These are phyloP conservation scores for Trypanosoma grayi DNA, from an alignment of 208 protist genomes.

Conservation along the genomic window DNA sequence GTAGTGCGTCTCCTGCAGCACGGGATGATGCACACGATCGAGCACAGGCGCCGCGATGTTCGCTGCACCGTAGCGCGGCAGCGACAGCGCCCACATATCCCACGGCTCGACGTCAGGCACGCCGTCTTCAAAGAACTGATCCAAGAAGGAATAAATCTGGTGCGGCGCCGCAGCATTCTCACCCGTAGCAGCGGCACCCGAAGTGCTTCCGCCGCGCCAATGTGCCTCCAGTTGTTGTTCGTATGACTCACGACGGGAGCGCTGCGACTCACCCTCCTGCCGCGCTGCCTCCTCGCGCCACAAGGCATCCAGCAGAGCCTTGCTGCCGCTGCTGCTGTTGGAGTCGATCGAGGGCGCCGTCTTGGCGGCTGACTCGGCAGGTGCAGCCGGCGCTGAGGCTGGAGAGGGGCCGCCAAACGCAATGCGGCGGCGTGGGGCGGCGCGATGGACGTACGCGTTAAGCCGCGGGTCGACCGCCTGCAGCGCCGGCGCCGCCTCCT, in stretches of 20 bases:
- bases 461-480: constrained; percentile 26
- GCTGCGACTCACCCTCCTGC: constrained; percentile 3
- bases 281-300: constrained; percentile 26
- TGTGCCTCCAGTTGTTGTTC: constrained; percentile 16
- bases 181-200: neutral
- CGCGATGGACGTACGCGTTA: constrained; percentile 24
- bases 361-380: neutral
- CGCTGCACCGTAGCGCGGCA: constrained; percentile 55
- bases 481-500: neutral
- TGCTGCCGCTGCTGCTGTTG: neutral
- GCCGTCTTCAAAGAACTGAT: constrained; percentile 49
- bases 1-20: constrained; percentile 61
- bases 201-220: neutral
- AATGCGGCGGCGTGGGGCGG: constrained; percentile 22
- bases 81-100: constrained; percentile 64
- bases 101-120: constrained; percentile 85
- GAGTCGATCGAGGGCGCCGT: neutral
- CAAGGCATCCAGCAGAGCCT: constrained; percentile 16
- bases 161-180: neutral
- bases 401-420: neutral
- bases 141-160: constrained; percentile 43
- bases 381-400: neutral
- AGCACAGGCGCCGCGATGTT: constrained; percentile 24
- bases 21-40: constrained; percentile 50
- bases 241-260: constrained; percentile 27